Evolutionary conservation across 2,329 filamentous ascomycete genomes (phyloP), one percentile per base, ranked within the genome.

Genomic region (Colletotrichum filicis): DNA sequence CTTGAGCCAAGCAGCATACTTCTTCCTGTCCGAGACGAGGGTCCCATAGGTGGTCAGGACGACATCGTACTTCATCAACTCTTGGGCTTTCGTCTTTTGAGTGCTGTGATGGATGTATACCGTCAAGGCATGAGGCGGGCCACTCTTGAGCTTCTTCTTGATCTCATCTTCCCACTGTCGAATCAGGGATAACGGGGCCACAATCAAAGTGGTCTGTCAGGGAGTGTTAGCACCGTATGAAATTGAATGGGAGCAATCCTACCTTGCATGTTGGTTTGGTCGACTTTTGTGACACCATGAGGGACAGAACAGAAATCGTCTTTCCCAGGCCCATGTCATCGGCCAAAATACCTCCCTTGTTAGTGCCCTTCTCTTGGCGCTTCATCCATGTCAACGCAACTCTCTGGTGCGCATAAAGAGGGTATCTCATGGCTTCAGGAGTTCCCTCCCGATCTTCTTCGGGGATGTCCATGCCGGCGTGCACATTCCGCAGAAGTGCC

Each of bases 161-260:
- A 98, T 94, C 80, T 98, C 95, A 60, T 92, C 88, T 78, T 94
- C 91, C 95, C 95, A 98, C 80, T 98, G 95, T 19, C 91, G 90
- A 80, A 97, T 89, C 19, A 98, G 85, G 3, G 94, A 92, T 12
- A 97, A 91, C 0, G 95, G 95, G 0, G 92, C 94, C 60, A 97
- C 87, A 60, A 98, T 94, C 28, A 98, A 84, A n/a, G 92, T 97
- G 0, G 95, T 95, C 85, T 94, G 24, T 28, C 19, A 32, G 58
- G 56, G 37, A 12, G 64, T n/a, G 14, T 70, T 16, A 73, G 75
- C 68, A 30, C 66, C 28, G 24, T 11, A 32, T n/a, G 26, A 9
- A 22, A 28, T 55, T 42, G 42, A 26, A 8, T 59, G 30, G 46
- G 62, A 14, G 56, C 53, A 19, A 67, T 66, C 77, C 74, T 74